Conservation (phyloP, 306 rosid species). For the Lablab purpureus region DNA sequence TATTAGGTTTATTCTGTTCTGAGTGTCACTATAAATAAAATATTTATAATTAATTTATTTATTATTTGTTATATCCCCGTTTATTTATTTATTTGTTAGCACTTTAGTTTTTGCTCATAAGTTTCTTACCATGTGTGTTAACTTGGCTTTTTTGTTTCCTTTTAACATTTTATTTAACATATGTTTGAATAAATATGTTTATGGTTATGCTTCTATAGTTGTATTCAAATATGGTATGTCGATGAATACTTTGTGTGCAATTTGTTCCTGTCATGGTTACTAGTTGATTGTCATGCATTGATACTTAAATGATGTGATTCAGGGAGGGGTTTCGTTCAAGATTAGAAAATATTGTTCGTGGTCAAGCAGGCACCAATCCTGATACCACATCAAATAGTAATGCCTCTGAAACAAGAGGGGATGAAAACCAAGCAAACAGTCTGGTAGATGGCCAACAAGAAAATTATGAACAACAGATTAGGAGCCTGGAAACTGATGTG, state of each 20-base stretch:
- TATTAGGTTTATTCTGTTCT: not conserved
- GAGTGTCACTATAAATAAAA: conserved; percentile 2
- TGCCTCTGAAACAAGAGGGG: conserved; percentile 69
- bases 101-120: conserved; percentile 18
- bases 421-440: conserved; percentile 61
- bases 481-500: conserved; percentile 60
- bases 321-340: conserved; percentile 97
- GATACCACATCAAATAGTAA: conserved; percentile 69
- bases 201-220: conserved; percentile 19
- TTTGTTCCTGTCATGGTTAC: conserved; percentile 30
- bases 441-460: conserved; percentile 62
- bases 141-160: conserved; percentile 24
- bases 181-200: not conserved
- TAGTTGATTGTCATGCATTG: conserved; percentile 44
- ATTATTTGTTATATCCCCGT: not conserved
- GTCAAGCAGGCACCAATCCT: conserved; percentile 72
- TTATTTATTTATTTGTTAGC: conserved; percentile 9
- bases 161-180: not conserved
- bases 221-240: conserved; percentile 35
- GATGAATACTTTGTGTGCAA: conserved; percentile 22
- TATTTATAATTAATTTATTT: conserved; percentile 33
- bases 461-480: conserved; percentile 61
- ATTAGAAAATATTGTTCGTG: conserved; percentile 93
- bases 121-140: conserved; percentile 3
- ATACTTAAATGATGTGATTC: conserved; percentile 42